Evolutionary conservation across 2,329 filamentous ascomycete genomes (phyloP), one percentile per base, ranked within the genome.

Genomic region (Epichloe sp.): DNA sequence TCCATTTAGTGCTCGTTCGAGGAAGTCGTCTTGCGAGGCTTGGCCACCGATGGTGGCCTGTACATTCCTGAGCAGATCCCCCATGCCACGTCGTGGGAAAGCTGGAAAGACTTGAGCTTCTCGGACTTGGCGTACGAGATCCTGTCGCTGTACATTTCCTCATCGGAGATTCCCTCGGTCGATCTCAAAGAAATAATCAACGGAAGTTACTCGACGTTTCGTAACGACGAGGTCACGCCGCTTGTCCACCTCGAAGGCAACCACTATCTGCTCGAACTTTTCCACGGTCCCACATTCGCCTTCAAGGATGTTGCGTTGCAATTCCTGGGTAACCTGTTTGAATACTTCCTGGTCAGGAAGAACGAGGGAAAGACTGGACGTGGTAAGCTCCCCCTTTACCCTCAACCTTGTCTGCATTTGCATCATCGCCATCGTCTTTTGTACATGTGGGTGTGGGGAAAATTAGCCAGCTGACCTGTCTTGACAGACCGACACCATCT

Each of bases 231-330:
- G 50, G 81, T 88, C 42, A 89, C 88, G 0, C 93, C 93, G 0
- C 70, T 93, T 26, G 78, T 87, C 43, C 80, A 85, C n/a, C 75
- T 96, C 49, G 56, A 63, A 11, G 79, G 91, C 62, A 85, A 91
- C 64, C 74, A 96, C 42, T 82, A 95, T 64, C 74, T 96, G 51
- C 79, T 98, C 36, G 93, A 98, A 69, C 78, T 98, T 43, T 98
- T 97, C 76, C 91, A 97, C 66, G 93, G 93, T 1, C 93, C 90
- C 5, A 97, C 85, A 0, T 96, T 89, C 65, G 86, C 91, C 2
- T 97, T 97, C 75, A 95, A 97, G 71, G 91, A 97, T 68, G 86
- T 90, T n/a, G 90, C 90, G 15, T 74, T 97, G 55, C 91, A 97
- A 61, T 93, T 96, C 63, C 72, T 98, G 2, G 93, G 93, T n/a